Evolutionary conservation across 2,329 filamentous ascomycete species (phyloP).

Genomic region (Aspergillus luchuensis): DNA sequence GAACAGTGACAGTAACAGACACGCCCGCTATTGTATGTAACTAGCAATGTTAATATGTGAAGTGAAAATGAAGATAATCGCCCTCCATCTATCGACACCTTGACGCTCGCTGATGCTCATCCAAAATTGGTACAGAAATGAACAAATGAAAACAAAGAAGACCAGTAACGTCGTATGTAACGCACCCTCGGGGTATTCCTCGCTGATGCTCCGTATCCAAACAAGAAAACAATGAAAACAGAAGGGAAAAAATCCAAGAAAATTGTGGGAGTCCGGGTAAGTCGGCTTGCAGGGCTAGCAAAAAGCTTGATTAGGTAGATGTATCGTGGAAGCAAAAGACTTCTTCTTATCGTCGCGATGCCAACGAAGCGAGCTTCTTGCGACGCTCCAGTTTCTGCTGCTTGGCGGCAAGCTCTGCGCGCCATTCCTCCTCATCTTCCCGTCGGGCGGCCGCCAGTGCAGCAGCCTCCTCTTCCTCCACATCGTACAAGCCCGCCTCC

Average conservation of each 20-base stretch:
- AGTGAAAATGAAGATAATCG: conserved; percentile 17
- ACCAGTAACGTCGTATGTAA: conserved; percentile 19
- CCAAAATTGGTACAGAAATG: conserved; percentile 16
- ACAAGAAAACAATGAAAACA: not conserved
- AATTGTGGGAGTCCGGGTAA: not conserved
- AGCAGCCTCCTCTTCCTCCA: conserved; percentile 48
- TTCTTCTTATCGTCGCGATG: conserved; percentile 36
- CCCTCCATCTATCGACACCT: conserved; percentile 30
- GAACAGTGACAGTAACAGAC: not conserved
- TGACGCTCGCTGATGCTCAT: conserved; percentile 38
- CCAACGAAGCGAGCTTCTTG: conserved; percentile 44
- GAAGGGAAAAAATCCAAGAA: conserved; percentile 4
- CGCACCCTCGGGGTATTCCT: conserved; percentile 30
- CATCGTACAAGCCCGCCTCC: conserved; percentile 52
- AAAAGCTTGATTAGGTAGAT: not conserved
- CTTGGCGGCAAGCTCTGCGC: conserved; percentile 48
- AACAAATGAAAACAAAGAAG: conserved; percentile 12
- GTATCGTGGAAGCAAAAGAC: not conserved
- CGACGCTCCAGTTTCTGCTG: conserved; percentile 50
- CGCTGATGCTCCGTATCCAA: conserved; percentile 30
- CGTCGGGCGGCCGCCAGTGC: conserved; percentile 45
- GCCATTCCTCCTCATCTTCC: conserved; percentile 52
- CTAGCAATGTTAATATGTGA: conserved; percentile 7
- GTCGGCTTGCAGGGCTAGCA: not conserved
- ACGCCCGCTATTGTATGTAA: conserved; percentile 2